phyloP scores from a whole-genome alignment of 2,329 filamentous ascomycete genomes.

The Macrophomina pseudophaseolina region DNA sequence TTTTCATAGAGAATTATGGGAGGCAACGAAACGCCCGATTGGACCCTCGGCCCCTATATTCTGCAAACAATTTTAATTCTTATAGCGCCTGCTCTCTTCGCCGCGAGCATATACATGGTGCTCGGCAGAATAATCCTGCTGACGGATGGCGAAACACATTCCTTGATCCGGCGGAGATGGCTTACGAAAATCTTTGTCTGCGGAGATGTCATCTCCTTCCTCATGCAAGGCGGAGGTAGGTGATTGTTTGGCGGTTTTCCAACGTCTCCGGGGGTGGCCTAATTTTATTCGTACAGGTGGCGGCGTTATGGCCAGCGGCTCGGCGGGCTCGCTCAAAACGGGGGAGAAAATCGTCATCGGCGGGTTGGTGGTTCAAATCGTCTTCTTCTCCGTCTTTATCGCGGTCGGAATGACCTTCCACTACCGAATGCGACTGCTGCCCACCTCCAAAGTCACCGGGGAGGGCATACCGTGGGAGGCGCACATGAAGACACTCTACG shows the following conservation, averaged over 20 bases:
- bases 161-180: slow-evolving; percentile 41
- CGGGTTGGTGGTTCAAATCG: slow-evolving; percentile 57
- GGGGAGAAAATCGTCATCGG: slow-evolving; percentile 53
- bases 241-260: too few relatives aligned
- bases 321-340: not conserved
- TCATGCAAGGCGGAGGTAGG: slow-evolving; percentile 40
- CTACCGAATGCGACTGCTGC: slow-evolving; percentile 30
- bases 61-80: slow-evolving; percentile 52
- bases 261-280: not conserved
- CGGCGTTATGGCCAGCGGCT: not conserved
- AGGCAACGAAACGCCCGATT: not conserved
- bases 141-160: slow-evolving; percentile 40
- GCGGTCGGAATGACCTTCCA: slow-evolving; percentile 38
- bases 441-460: slow-evolving; percentile 24
- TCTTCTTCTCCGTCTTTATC: slow-evolving; percentile 58
- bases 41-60: slow-evolving; percentile 48
- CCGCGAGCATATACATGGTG: slow-evolving; percentile 53
- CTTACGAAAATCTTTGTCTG: slow-evolving; percentile 51
- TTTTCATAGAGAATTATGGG: too few relatives aligned
- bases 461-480: slow-evolving; percentile 29
- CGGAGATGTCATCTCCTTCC: slow-evolving; percentile 50
- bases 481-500: slow-evolving; percentile 51
- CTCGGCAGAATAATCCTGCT: slow-evolving; percentile 47
- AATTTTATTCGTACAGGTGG: not conserved
- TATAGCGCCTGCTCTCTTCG: slow-evolving; percentile 53